Evolutionary conservation across 2,329 filamentous ascomycete genomes (phyloP), one percentile per base, ranked within the genome.

Genomic region (Fonsecaea nubica): DNA sequence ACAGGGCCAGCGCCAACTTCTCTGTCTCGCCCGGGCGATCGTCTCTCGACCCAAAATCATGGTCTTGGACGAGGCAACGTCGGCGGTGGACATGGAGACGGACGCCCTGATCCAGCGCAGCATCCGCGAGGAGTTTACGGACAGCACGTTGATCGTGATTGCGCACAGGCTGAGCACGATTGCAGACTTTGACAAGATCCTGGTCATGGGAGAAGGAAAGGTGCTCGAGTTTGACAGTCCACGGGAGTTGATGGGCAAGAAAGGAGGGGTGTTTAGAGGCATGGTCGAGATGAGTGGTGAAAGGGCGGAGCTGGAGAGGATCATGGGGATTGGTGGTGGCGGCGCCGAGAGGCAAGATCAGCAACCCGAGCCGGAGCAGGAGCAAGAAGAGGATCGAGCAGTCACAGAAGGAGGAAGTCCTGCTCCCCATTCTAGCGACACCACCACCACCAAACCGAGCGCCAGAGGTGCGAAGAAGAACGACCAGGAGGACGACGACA

Each of bases 51-150:
- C 91, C 2, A 90, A 90, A 74, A 87, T 94, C 72, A 90, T 94
- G 86, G 87, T 93, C 1, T 84, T 93, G 1, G 91, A 94, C 75
- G 91, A 93, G 79, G 91, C 91, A 0, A 94, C 91, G 0, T 89
- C 86, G 2, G 90, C 91, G 0, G 90, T 93, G 2, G 91, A 93
- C 76, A 92, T 92, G 88, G 82, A 84, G 48, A 93, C 91, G 0
- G 91, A 93, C 75, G 80, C 84, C 0, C 83, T 92, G 32, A 93
- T 93, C 73, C 90, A 93, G 79, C 84, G 88, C 5, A 87, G 84
- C 58, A 92, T 93, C 71, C 84, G 90, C 25, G 87, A 90, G 73
- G 89, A 92, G 75, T 92, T 92, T 69, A 86, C 83, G 0, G 86
- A 86, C 67, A 86, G 85, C 48, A 92, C 90, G 0, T 79, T 92